Percentiles rank a stretch among this genome's conserved stretches.
Evolutionary conservation across 163 green algal genomes (phyloP).

Genomic region (Prototheca cutis): DNA sequence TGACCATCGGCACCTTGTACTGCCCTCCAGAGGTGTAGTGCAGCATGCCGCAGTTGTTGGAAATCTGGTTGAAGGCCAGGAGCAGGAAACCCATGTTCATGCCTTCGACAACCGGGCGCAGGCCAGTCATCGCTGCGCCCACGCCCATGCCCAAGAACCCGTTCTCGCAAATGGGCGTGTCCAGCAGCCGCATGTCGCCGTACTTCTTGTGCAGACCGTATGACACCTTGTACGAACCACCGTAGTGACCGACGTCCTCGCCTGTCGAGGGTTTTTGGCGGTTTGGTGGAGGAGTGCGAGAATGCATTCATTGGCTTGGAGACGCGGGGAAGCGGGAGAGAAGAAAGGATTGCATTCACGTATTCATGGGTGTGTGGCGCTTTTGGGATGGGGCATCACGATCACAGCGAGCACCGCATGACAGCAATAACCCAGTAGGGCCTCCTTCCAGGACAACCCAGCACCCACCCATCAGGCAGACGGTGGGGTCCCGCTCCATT

Average conservation of each 20-base stretch:
- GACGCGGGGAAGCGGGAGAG: neutral
- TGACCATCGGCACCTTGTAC: slow-evolving; percentile 90
- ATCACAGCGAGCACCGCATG: too few relatives aligned
- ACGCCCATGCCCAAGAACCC: slow-evolving; percentile 86
- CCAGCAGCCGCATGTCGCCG: slow-evolving; percentile 81
- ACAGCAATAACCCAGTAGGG: neutral
- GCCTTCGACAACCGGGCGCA: slow-evolving; percentile 90
- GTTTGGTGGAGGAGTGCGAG: too few relatives aligned
- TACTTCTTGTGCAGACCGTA: slow-evolving; percentile 95
- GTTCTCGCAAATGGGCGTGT: slow-evolving; percentile 89
- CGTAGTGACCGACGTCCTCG: slow-evolving; percentile 94
- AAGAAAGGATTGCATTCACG: neutral
- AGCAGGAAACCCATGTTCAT: slow-evolving; percentile 99
- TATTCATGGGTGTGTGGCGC: neutral
- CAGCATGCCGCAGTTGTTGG: slow-evolving; percentile 96
- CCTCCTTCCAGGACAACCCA: neutral
- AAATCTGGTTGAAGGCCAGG: slow-evolving; percentile 96
- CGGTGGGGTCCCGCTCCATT: slow-evolving; percentile 87
- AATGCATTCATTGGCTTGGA: neutral
- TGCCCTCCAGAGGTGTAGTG: slow-evolving; percentile 93
- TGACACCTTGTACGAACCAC: slow-evolving; percentile 84
- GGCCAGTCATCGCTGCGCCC: slow-evolving; percentile 88
- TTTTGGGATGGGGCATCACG: too few relatives aligned
- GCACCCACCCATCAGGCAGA: slow-evolving; percentile 73
- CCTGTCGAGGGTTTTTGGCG: too few relatives aligned